Base-by-base conservation (phyloP, 2,329 filamentous ascomycete genomes). In the Lizonia empirigonia region DNA sequence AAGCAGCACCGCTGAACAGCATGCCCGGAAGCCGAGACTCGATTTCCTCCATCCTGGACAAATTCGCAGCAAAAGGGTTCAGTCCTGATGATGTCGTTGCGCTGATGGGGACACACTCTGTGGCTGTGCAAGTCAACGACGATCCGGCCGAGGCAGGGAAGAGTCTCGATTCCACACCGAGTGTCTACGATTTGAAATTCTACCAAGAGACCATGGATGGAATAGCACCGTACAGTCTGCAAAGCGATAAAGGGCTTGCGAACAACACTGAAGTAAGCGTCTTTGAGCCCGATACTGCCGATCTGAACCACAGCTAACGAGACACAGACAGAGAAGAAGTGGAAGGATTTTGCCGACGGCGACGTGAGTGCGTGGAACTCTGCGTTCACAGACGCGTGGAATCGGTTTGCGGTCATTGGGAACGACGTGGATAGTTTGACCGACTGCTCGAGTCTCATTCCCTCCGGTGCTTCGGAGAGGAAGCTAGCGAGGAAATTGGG, bases 71-170 rank as follows among this genome's bases (percentile, higher is more conserved):
- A 5, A 67, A 69, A 22, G 69, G 68, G 0, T 63, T 73, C 42
- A 56, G 53, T 6, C 40, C 62, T 1, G 55, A 48, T 16, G 69
- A 72, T 45, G 58, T 72, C 4, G 70, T 70, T 10, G 70, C 70
- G 7, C 61, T 73, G 7, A 50, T 73, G 26, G 71, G 69, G 5
- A 64, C 68, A 5, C 71, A 73, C 30, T 58, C 61, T 1, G 60
- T 65, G 0, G 64, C 63, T 4, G 56, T 61, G 8, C 67, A 72
- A 29, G 59, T 58, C 19, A 60, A 58, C 26, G 63, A 66, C 19
- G 60, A 69, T 33, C 61, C 64, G 1, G 50, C 58, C 2, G 49
- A 62, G 20, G 56, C 57, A 4, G 67, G 66, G 1, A 57, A 56
- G 20, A 20, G 61, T 7, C 59, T 69, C 1, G 71, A 74, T 41